Percentiles rank a stretch among this genome's conserved stretches.
These are phyloP conservation scores for Sarcomyxa edulis DNA, from an alignment of 768 basidiomycete species.

Conservation along the genomic window DNA sequence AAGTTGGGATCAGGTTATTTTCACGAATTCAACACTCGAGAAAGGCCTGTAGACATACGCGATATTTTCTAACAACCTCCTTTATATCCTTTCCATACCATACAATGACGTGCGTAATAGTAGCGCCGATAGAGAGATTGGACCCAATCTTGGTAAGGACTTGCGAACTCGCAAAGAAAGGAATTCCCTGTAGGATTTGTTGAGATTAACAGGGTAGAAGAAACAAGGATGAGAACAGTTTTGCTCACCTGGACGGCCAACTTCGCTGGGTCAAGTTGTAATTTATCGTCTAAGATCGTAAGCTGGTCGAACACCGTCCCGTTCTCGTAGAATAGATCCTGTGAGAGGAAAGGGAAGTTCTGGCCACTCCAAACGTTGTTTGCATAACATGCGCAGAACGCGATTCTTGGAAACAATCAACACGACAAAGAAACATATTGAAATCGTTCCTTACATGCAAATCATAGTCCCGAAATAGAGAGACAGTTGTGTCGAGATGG, in stretches of 20 bases:
- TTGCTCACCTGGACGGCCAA: slow-evolving; percentile 27
- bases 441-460: slow-evolving; percentile 45
- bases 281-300: slow-evolving; percentile 31
- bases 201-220: slow-evolving; percentile 13
- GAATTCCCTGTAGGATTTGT: slow-evolving; percentile 24
- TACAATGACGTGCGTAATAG: slow-evolving; percentile 43
- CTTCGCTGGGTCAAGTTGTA: slow-evolving; percentile 3
- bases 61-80: slow-evolving; percentile 33
- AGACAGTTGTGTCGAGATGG: slow-evolving; percentile 49
- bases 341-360: slow-evolving; percentile 56
- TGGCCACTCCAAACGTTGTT: slow-evolving; percentile 53
- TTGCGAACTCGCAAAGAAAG: slow-evolving; percentile 42
- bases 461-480: slow-evolving; percentile 42
- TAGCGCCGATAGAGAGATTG: slow-evolving; percentile 38
- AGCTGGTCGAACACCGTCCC: slow-evolving; percentile 37
- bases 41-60: slow-evolving; percentile 18
- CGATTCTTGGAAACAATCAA: slow-evolving; percentile 16
- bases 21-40: neutral
- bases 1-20: neutral
- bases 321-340: slow-evolving; percentile 45
- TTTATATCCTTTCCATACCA: slow-evolving; percentile 51
- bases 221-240: slow-evolving; percentile 16
- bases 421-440: neutral
- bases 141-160: slow-evolving; percentile 33
- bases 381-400: slow-evolving; percentile 38